Evolutionary conservation across 352 stramenopile genomes (phyloP), one percentile per base, ranked within the genome.

Genomic region (Phytophthora boehmeriae): DNA sequence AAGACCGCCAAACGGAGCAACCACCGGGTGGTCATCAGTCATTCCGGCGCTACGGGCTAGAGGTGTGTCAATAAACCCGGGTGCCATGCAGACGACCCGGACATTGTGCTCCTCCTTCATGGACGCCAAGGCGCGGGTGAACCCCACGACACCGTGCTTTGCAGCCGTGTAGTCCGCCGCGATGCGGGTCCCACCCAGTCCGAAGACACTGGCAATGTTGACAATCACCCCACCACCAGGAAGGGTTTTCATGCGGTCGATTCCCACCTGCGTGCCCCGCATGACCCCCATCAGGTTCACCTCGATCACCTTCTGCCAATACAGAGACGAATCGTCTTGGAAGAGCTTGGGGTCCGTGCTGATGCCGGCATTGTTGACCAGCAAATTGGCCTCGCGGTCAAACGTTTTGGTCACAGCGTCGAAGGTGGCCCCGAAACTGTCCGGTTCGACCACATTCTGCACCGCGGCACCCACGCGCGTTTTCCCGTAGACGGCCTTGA

Each of bases 361-460:
- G 32, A 87, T 87, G 22, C 79, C 79, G 2, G 79, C 79, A 59
- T 89, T 89, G 71, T 89, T 89, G 11, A 79, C 75, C 17, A 89
- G 58, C n/a, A 87, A 25, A 61, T 89, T 89, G 19, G 83, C 61
- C 0, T 63, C 66, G 9, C 35, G 44, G 30, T 72, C 60, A 50
- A 89, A 87, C 46, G 68, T 78, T 47, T 71, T 63, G 50, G 39
- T 43, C n/a, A 65, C 75, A 23, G 60, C 61, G 27, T 84, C 76
- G 50, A 86, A 89, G 14, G 72, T 65, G 9, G 54, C 58, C 36
- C 71, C 52, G 64, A 87, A 89, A 30, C 66, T 75, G 38, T 72
- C 66, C 8, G 59, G 22, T 28, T 87, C 73, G 2, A 71, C 73
- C n/a, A 89, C 79, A 50, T 89, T 77, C 64, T 89, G 76, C 42